Evolutionary conservation across 1,284 basidiomycete species (phyloP), one percentile per base, ranked within the genome.

Genomic region (Ustilago cynodontis): DNA sequence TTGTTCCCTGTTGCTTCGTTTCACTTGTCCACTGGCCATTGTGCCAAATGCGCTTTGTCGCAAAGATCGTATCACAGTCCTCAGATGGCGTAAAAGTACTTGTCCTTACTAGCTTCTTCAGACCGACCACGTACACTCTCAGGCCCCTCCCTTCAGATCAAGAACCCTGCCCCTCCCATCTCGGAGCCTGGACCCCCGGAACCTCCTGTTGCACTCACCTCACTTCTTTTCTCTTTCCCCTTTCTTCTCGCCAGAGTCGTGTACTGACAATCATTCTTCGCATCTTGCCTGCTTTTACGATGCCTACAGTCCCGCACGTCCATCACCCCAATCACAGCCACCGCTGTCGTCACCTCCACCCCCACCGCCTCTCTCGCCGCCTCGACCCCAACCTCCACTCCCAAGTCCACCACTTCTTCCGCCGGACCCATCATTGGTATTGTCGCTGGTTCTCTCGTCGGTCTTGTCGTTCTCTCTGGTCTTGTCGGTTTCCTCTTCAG

Each of bases 391-490:
- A 56, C 78, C n/a, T 49, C 68, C 4, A 61, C 65, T 1, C 57
- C 75, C 50, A 78, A 69, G 37, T 65, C 72, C 9, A 47, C 70
- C 20, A 39, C 59, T 3, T 70, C 69, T 20, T 61, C 59, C 6
- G 82, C 85, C 0, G 86, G 86, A 20, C 81, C 80, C 29, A 82
- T 87, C 62, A 80, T 86, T 54, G 86, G 86, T 16, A 85, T 86
- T 68, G 85, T 86, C 60, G 85, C 85, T 6, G 86, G 83, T 33
- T 77, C 82, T 9, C 71, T 87, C 2, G 83, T 82, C 33, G 86
- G 85, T 24, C 74, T 86, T 49, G 84, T 83, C 7, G 71, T 86
- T 3, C 64, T 87, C n/a, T 85, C 83, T 8, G 82, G 80, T 37
- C 64, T 84, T 16, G 68, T 83, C 31, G 82, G 82, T 22, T 86